Evolutionary conservation across 805 yeast genomes (phyloP).

Genomic region (Suhomyces sp.): DNA sequence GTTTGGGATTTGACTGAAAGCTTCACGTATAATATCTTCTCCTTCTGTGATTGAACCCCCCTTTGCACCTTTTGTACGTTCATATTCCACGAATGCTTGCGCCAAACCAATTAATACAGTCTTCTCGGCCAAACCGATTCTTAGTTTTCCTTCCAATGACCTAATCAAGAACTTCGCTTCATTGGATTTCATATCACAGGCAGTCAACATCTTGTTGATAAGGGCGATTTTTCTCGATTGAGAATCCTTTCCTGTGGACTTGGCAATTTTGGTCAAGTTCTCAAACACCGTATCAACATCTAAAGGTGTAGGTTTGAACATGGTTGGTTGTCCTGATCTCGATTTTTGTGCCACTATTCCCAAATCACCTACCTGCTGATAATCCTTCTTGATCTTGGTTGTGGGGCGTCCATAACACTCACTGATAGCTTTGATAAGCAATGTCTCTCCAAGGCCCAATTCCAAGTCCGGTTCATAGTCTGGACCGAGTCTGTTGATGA

Average conservation of each 20-base stretch:
- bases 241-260: slow-evolving; percentile 73
- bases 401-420: slow-evolving; percentile 85
- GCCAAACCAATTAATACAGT: slow-evolving; percentile 83
- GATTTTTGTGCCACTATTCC: slow-evolving; percentile 87
- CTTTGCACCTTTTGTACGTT: slow-evolving; percentile 31
- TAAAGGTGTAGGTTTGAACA: slow-evolving; percentile 88
- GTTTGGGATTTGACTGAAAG: slow-evolving; percentile 87
- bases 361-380: slow-evolving; percentile 80
- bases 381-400: slow-evolving; percentile 69
- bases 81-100: slow-evolving; percentile 73
- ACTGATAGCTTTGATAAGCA: slow-evolving; percentile 82
- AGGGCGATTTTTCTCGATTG: slow-evolving; percentile 75
- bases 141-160: slow-evolving; percentile 85
- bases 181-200: slow-evolving; percentile 63
- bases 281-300: slow-evolving; percentile 72
- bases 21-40: slow-evolving; percentile 78
- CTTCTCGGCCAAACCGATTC: slow-evolving; percentile 94
- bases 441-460: slow-evolving; percentile 88
- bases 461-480: slow-evolving; percentile 91
- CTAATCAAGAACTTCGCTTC: slow-evolving; percentile 92
- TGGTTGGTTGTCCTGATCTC: slow-evolving; percentile 80
- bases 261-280: slow-evolving; percentile 74
- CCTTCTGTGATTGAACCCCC: slow-evolving; percentile 57
- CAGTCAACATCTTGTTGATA: slow-evolving; percentile 80
- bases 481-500: slow-evolving; percentile 88